phyloP scores from a whole-genome alignment of 805 yeast genomes.

The Candida morakotiae region DNA sequence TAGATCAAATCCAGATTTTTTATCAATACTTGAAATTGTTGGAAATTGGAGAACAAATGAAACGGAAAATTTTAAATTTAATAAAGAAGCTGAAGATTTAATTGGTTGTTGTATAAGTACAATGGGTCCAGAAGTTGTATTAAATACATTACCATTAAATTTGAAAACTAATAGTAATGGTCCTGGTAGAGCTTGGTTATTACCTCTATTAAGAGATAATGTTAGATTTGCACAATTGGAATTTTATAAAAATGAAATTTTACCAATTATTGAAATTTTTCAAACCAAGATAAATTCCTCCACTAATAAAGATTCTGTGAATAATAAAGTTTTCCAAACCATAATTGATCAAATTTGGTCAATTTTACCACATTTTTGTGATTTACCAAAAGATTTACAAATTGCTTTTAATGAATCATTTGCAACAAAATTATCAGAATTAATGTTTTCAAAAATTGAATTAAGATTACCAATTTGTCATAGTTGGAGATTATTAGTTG shows the following conservation, averaged over 20 bases:
- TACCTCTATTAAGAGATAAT: conserved; percentile 86
- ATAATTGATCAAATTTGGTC: conserved; percentile 92
- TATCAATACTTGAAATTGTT: conserved; percentile 61
- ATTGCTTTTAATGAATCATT: conserved; percentile 66
- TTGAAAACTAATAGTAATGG: conserved; percentile 45
- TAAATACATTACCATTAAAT: conserved; percentile 74
- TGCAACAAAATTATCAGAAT: conserved; percentile 71
- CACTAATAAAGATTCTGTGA: conserved; percentile 54
- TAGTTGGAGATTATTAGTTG: conserved; percentile 72
- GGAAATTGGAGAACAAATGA: conserved; percentile 88
- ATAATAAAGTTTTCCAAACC: conserved; percentile 76
- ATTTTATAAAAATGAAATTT: conserved; percentile 57
- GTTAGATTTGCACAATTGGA: conserved; percentile 66
- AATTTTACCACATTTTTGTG: conserved; percentile 82
- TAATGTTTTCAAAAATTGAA: conserved; percentile 70
- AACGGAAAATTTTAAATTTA: conserved; percentile 58
- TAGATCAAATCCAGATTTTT: conserved; percentile 67
- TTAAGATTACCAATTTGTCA: conserved; percentile 82
- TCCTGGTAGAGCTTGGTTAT: conserved; percentile 93
- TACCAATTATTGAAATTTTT: conserved; percentile 63
- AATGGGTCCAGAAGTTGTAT: conserved; percentile 83
- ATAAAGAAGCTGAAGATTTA: conserved; percentile 75
- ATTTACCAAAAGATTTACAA: conserved; percentile 72
- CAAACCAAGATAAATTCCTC: conserved; percentile 41
- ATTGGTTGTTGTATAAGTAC: conserved; percentile 74